phyloP scores from a whole-genome alignment of 2,329 filamentous ascomycete genomes.

The Cordyceps javanica region DNA sequence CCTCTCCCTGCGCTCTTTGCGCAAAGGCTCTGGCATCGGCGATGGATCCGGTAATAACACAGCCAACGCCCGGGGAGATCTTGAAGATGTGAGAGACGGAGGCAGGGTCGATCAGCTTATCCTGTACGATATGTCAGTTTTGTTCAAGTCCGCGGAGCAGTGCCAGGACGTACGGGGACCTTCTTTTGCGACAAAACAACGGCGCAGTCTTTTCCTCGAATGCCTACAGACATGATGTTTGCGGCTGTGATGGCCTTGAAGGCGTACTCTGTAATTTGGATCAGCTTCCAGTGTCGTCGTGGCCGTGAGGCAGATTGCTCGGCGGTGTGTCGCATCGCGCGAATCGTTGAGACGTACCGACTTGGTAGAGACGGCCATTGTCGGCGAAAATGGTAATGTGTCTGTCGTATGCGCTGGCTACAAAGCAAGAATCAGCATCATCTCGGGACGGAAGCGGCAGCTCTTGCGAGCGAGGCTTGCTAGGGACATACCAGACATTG shows the following conservation, averaged over 20 bases:
- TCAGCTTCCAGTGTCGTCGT: slow-evolving; percentile 11
- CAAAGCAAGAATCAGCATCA: slow-evolving; percentile 18
- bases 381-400: slow-evolving; percentile 99
- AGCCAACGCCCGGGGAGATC: slow-evolving; percentile 91
- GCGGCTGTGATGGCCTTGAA: slow-evolving; percentile 99
- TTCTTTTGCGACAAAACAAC: slow-evolving; percentile 99
- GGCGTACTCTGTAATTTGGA: slow-evolving; percentile 76
- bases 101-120: slow-evolving; percentile 96
- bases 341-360: slow-evolving; percentile 61
- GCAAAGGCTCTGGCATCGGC: slow-evolving; percentile 93
- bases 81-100: slow-evolving; percentile 98
- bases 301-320: slow-evolving; percentile 13
- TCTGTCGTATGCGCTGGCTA: slow-evolving; percentile 80
- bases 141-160: neutral
- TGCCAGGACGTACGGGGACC: slow-evolving; percentile 69
- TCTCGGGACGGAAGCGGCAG: slow-evolving; percentile 21
- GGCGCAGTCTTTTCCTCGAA: slow-evolving; percentile 93
- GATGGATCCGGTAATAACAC: slow-evolving; percentile 98
- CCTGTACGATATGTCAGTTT: slow-evolving; percentile 46
- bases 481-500: slow-evolving; percentile 44
- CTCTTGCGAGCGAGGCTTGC: slow-evolving; percentile 15
- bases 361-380: slow-evolving; percentile 97
- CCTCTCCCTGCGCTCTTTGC: slow-evolving; percentile 87
- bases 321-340: slow-evolving; percentile 2
- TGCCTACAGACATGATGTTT: slow-evolving; percentile 96